Base-by-base conservation (phyloP, 129 eudicot genomes). In the Flaveria bidentis region DNA sequence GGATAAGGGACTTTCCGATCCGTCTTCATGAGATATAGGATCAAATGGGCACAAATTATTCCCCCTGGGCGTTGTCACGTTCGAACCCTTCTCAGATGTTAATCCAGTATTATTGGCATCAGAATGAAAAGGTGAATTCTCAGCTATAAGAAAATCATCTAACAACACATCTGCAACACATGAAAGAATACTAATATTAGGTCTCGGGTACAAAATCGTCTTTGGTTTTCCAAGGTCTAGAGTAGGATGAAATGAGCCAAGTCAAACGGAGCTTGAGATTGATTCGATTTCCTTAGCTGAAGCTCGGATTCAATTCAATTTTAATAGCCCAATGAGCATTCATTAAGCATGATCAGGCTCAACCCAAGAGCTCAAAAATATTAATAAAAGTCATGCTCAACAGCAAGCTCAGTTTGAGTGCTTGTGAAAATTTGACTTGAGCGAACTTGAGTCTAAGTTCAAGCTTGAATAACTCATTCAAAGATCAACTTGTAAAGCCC, bases 71-170 rank as follows among this genome's bases (percentile, higher is more conserved):
- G 82, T 89, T 49, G 82, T 57, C 68, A 57, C 56, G 39, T 25
- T 80, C 42, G 79, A 73, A 73, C 76, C 62, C 63, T 42, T 67
- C 56, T 80, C 79, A 53, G 51, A 41, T 51, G 78, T 41, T 44
- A 57, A 26, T 78, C 73, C 82, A 26, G 89, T 80, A 72, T 86
- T 67, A 81, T 79, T 87, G 52, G 42, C 71, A 71, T 88, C 93
- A 9, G 92, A 78, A 62, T 90, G 91, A 44, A 69, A 73, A 10
- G 83, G 87, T 13, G 96, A 82, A 81, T 91, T 89, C 69, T 94
- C 99, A 49, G 99, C 99, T 61, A 87, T 71, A 76, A 94, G 88
- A 73, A 87, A 85, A 73, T 94, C 99, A 73, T 64, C 96, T 46
- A 94, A 80, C 91, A 94, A 64, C 51, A 74, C 25, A 91, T 89